Conservation (phyloP, 371 early-diverging fungal species). For the Basidiobolus meristosporus region DNA sequence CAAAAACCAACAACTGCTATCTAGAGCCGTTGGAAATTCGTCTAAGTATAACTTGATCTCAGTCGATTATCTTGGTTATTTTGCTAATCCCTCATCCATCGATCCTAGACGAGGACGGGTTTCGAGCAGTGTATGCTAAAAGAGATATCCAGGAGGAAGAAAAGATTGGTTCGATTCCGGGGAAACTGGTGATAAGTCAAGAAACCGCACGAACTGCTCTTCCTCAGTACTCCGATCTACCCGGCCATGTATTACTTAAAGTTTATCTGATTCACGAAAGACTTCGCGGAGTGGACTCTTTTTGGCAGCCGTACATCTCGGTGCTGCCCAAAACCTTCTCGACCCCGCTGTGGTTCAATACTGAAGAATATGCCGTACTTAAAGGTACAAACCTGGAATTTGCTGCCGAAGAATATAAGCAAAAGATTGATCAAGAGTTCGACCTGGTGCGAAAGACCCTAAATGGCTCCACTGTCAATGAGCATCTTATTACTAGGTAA, state of each 20-base stretch:
- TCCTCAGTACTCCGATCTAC: not conserved
- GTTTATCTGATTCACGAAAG: slow-evolving; percentile 1
- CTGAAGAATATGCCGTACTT: not conserved
- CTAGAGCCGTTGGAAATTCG: no score
- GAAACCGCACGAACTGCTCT: no score
- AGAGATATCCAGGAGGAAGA: no score
- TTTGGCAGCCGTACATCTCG: slow-evolving; percentile 1
- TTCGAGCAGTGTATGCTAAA: no score
- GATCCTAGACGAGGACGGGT: no score
- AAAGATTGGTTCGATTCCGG: no score
- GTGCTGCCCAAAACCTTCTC: not conserved
- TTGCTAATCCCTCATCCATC: no score
- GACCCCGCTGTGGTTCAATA: not conserved
- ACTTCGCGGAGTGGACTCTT: not conserved
- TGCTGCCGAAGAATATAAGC: not conserved
- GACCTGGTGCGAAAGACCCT: not conserved
- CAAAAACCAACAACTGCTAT: no score
- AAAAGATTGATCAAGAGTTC: not conserved
- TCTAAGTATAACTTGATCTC: no score
- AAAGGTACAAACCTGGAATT: slow-evolving; percentile 1
- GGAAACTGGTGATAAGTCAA: no score
- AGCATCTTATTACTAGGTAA: no score
- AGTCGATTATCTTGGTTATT: no score
- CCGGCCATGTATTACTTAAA: not conserved
- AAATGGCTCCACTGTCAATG: not conserved